Percentiles rank a stretch among this genome's conserved stretches.
These are phyloP conservation scores for Trichoderma atrobrunneum DNA, from an alignment of 2,329 filamentous ascomycete genomes.

Conservation along the genomic window DNA sequence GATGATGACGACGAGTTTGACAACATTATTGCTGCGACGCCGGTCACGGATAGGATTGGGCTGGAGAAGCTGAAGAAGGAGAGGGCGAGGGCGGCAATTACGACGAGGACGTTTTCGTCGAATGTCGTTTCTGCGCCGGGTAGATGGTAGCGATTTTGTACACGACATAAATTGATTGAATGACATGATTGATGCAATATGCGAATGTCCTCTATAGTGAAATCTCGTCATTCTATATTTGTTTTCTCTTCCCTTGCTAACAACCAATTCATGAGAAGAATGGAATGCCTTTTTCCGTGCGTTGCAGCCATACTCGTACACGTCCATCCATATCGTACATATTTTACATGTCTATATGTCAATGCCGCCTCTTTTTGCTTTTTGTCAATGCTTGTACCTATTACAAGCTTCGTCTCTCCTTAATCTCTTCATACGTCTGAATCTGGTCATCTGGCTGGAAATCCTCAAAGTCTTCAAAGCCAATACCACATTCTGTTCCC, in stretches of 20 bases:
- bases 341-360: constrained; percentile 13
- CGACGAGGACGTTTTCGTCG: constrained; percentile 52
- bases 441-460: constrained; percentile 80
- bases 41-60: constrained; percentile 82
- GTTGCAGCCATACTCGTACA: background rate
- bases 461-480: constrained; percentile 74
- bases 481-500: constrained; percentile 89
- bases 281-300: background rate
- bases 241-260: background rate
- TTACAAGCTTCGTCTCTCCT: constrained; percentile 64
- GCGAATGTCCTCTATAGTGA: background rate
- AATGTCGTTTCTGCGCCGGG: constrained; percentile 48
- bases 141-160: constrained; percentile 37
- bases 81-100: constrained; percentile 45
- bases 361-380: background rate
- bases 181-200: background rate
- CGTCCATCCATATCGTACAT: constrained; percentile 16
- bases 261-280: background rate
- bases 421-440: constrained; percentile 79
- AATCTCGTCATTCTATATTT: background rate
- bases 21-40: constrained; percentile 86
- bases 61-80: constrained; percentile 56
- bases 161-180: background rate
- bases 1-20: constrained; percentile 79
- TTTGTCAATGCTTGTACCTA: background rate